Evolutionary conservation across 345 rosid genomes (phyloP).

Genomic region (Theobroma cacao): DNA sequence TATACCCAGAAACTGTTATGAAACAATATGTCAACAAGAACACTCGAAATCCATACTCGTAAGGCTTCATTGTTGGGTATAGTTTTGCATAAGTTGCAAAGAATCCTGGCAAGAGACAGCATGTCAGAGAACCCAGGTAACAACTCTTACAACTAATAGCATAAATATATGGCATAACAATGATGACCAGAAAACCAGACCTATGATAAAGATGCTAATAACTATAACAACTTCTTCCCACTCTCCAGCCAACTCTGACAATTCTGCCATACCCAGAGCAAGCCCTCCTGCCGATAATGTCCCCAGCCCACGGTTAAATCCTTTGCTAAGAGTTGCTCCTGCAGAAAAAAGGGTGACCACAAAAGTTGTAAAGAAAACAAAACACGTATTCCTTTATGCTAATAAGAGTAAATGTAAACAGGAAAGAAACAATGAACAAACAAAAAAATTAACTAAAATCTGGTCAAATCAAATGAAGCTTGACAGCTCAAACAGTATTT

Average conservation of each 20-base stretch:
- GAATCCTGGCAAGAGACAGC: conserved; percentile 54
- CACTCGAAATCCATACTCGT: conserved; percentile 90
- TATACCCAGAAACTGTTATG: conserved; percentile 79
- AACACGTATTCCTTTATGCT: neutral
- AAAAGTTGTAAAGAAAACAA: neutral
- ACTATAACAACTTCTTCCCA: conserved; percentile 69
- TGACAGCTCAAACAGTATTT: neutral
- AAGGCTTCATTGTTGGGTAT: conserved; percentile 84
- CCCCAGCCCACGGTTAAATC: conserved; percentile 83
- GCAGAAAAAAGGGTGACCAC: conserved; percentile 14
- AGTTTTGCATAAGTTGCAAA: conserved; percentile 66
- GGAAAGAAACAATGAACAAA: neutral
- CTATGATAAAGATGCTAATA: conserved; percentile 69
- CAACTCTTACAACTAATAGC: neutral
- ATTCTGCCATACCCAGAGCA: conserved; percentile 80
- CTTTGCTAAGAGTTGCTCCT: conserved; percentile 97
- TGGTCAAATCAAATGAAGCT: neutral
- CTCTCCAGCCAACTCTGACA: conserved; percentile 61
- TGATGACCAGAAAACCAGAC: conserved; percentile 29
- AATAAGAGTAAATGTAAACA: neutral
- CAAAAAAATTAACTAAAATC: neutral
- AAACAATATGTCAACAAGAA: conserved; percentile 83
- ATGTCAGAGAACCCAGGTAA: conserved; percentile 5
- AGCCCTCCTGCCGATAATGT: conserved; percentile 95
- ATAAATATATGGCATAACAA: neutral